phyloP scores from a whole-genome alignment of 2,329 filamentous ascomycete species.

The Pyrenochaeta sp. region DNA sequence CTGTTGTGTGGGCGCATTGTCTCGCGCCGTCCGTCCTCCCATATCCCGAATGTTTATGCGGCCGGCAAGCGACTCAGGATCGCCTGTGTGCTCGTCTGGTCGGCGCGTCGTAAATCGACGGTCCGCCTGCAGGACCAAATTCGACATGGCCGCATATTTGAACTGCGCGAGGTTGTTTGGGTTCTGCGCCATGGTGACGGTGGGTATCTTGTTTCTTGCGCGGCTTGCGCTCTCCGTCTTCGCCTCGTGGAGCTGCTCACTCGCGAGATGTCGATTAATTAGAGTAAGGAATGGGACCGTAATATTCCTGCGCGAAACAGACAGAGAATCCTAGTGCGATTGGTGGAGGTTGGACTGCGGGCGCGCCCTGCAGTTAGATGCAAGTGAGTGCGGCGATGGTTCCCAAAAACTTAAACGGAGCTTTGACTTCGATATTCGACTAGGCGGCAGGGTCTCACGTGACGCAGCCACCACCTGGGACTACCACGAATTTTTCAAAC shows the following conservation, averaged over 20 bases:
- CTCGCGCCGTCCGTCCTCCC: slow-evolving; percentile 83
- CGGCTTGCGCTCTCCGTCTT: slow-evolving; percentile 29
- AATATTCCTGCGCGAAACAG: slow-evolving; percentile 15
- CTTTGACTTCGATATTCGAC: slow-evolving; percentile 4
- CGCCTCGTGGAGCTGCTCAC: slow-evolving; percentile 14
- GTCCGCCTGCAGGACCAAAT: slow-evolving; percentile 99
- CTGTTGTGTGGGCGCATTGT: slow-evolving; percentile 79
- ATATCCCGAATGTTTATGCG: slow-evolving; percentile 94
- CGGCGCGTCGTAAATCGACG: slow-evolving; percentile 92
- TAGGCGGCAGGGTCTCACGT: slow-evolving; percentile 14
- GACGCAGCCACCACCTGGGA: neutral
- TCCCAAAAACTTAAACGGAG: slow-evolving; percentile 22
- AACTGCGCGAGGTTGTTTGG: slow-evolving; percentile 85
- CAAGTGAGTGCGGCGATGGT: slow-evolving; percentile 24
- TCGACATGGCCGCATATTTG: slow-evolving; percentile 99
- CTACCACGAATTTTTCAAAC: neutral
- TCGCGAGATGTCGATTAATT: slow-evolving; percentile 13
- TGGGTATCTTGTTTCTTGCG: slow-evolving; percentile 22
- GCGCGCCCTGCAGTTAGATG: slow-evolving; percentile 32
- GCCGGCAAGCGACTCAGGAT: slow-evolving; percentile 95
- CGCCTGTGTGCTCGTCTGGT: slow-evolving; percentile 93
- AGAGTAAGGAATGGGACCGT: slow-evolving; percentile 7
- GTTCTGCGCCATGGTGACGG: slow-evolving; percentile 37
- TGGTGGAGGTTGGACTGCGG: slow-evolving; percentile 28
- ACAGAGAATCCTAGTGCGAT: slow-evolving; percentile 12